phyloP scores from a whole-genome alignment of 306 rosid species.

The Oemleria cerasiformis region DNA sequence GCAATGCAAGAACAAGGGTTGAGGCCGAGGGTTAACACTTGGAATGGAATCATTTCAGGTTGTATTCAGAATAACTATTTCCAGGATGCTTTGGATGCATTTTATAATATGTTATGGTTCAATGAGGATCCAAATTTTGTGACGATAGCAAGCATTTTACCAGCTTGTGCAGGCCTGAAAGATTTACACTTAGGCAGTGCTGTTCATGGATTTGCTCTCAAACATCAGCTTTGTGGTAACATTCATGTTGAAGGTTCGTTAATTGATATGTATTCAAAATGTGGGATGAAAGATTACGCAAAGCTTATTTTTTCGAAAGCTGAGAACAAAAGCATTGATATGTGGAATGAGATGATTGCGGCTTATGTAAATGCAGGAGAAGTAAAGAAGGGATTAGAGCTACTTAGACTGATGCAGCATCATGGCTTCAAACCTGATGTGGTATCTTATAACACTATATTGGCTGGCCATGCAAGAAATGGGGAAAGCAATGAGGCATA shows the following conservation, averaged over 20 bases:
- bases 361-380: constrained; percentile 29
- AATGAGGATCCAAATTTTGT: constrained; percentile 36
- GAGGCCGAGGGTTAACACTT: constrained; percentile 37
- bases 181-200: constrained; percentile 39
- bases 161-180: constrained; percentile 44
- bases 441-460: constrained; percentile 41
- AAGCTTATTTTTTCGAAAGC: constrained; percentile 27
- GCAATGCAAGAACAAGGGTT: constrained; percentile 41
- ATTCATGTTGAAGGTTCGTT: constrained; percentile 40
- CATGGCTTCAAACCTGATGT: constrained; percentile 38
- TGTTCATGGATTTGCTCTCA: constrained; percentile 39
- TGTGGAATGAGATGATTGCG: constrained; percentile 51
- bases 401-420: constrained; percentile 36
- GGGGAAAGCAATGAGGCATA: constrained; percentile 39
- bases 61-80: constrained; percentile 41
- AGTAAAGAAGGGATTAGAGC: constrained; percentile 26
- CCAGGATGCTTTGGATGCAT: constrained; percentile 39
- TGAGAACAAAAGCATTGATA: constrained; percentile 27
- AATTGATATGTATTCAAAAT: constrained; percentile 44
- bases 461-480: constrained; percentile 41
- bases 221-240: constrained; percentile 33
- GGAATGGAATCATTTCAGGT: constrained; percentile 54
- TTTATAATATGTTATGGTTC: constrained; percentile 31
- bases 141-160: constrained; percentile 41
- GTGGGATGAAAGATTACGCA: constrained; percentile 27